Evolutionary conservation across 1,284 basidiomycete species (phyloP).

Genomic region (Naganishia sp.): DNA sequence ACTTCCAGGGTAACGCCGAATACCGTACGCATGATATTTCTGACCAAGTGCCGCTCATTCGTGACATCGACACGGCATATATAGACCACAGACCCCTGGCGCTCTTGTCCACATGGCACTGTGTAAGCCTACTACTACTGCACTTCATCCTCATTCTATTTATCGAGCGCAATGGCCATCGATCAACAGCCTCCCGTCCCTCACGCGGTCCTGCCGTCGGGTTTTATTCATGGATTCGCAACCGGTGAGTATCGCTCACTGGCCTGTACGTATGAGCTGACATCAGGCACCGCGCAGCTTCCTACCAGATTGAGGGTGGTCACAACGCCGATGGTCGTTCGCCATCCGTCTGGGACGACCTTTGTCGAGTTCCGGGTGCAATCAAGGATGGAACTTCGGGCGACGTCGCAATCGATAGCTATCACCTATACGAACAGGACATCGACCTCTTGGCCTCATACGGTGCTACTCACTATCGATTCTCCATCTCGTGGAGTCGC

Average conservation of each 20-base stretch:
- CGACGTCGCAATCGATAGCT: conserved; percentile 38
- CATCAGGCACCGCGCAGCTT: conserved; percentile 23
- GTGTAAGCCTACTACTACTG: background rate
- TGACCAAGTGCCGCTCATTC: background rate
- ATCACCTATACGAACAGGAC: conserved; percentile 65
- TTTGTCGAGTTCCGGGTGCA: conserved; percentile 63
- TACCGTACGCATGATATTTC: background rate
- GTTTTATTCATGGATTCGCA: conserved; percentile 72
- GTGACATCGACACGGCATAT: background rate
- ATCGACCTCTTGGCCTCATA: conserved; percentile 63
- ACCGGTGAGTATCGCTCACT: conserved; percentile 58
- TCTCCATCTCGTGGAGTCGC: conserved; percentile 70
- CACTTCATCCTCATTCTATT: background rate
- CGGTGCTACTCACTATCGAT: conserved; percentile 61
- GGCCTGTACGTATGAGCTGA: background rate
- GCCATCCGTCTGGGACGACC: conserved; percentile 60
- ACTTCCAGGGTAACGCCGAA: conserved; percentile 1
- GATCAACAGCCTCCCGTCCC: conserved; percentile 30
- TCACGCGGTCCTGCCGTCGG: conserved; percentile 50
- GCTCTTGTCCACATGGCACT: background rate
- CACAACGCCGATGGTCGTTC: conserved; percentile 38
- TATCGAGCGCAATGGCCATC: conserved; percentile 18
- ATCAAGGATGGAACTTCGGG: conserved; percentile 60
- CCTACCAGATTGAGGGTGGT: conserved; percentile 44
- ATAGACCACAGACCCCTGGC: background rate